These are phyloP conservation scores for Lolium perenne DNA, from an alignment of 176 grass and related monocot genomes.

Conservation along the genomic window DNA sequence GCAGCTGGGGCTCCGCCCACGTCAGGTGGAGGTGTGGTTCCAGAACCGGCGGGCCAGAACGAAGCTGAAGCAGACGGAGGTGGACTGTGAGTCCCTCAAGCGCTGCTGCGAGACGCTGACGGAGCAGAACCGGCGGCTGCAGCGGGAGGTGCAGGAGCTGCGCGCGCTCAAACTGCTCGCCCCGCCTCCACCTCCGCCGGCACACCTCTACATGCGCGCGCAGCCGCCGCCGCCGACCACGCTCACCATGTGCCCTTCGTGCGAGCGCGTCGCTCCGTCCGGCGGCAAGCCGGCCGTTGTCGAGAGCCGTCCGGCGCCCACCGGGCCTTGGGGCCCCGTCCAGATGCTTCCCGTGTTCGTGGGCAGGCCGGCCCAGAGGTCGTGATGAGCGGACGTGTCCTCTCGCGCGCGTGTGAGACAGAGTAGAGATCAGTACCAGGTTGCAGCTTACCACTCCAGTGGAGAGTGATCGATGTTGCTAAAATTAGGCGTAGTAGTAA, in stretches of 20 bases:
- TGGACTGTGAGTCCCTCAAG: constrained; percentile 85
- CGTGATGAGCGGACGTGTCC: constrained; percentile 12
- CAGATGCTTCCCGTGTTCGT: constrained; percentile 46
- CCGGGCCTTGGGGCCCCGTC: constrained; percentile 50
- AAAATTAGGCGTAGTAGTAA: neutral
- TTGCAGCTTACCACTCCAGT: neutral
- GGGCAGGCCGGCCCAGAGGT: constrained; percentile 51
- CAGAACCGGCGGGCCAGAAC: constrained; percentile 94
- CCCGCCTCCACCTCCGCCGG: constrained; percentile 28
- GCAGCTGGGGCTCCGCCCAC: constrained; percentile 74
- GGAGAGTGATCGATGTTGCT: neutral
- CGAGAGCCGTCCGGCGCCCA: neutral
- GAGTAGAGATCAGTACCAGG: neutral
- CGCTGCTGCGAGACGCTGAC: constrained; percentile 78
- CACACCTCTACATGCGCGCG: constrained; percentile 63
- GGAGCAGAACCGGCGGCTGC: constrained; percentile 81
- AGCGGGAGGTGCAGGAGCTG: constrained; percentile 85
- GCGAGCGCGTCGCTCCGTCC: constrained; percentile 57
- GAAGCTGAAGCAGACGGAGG: constrained; percentile 97
- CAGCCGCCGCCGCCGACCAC: constrained; percentile 79
- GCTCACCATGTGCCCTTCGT: constrained; percentile 91
- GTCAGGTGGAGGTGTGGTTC: constrained; percentile 97
- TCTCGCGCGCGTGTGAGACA: no score
- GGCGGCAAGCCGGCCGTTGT: constrained; percentile 28
- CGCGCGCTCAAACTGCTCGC: constrained; percentile 67